A percentile compares a stretch with the other conserved stretches of the same genome.
Evolutionary conservation across 805 yeast genomes (phyloP).

Genomic region (Candida maesae): DNA sequence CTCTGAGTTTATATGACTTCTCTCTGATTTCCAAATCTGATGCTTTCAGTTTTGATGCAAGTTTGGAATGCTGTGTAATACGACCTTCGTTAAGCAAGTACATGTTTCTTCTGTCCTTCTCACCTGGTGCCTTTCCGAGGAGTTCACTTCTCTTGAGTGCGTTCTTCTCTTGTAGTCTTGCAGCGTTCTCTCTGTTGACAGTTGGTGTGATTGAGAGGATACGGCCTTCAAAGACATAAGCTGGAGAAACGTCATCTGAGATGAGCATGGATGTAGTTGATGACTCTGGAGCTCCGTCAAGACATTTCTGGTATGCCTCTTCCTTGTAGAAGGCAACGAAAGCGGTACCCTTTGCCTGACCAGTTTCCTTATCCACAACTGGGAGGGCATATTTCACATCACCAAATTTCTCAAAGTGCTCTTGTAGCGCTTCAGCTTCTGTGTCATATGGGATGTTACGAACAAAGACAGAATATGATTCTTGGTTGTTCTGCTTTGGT

Average conservation of each 20-base stretch:
- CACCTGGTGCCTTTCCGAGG: constrained; percentile 76
- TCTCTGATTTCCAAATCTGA: constrained; percentile 86
- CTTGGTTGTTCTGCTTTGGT: constrained; percentile 55
- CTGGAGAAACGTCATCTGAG: constrained; percentile 88
- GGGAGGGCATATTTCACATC: constrained; percentile 90
- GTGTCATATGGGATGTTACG: constrained; percentile 96
- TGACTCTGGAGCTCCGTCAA: constrained; percentile 73
- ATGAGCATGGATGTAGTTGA: constrained; percentile 64
- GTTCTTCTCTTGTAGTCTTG: constrained; percentile 65
- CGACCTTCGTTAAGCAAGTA: constrained; percentile 93
- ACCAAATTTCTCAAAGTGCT: constrained; percentile 81
- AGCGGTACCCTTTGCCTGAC: constrained; percentile 90
- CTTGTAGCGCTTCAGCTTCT: constrained; percentile 68
- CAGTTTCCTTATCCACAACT: constrained; percentile 80
- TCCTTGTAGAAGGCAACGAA: constrained; percentile 78
- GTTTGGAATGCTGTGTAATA: constrained; percentile 71
- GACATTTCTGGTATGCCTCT: constrained; percentile 62
- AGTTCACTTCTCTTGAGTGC: constrained; percentile 68
- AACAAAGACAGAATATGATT: constrained; percentile 72
- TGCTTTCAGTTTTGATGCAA: constrained; percentile 63
- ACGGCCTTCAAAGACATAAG: constrained; percentile 90
- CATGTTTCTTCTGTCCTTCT: constrained; percentile 78
- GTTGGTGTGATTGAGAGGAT: constrained; percentile 80
- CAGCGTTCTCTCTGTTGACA: constrained; percentile 83
- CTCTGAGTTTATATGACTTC: constrained; percentile 79